A percentile compares a stretch with the other conserved stretches of the same genome.
Conservation (phyloP, 306 rosid genomes). For the Luffa aegyptiaca region DNA sequence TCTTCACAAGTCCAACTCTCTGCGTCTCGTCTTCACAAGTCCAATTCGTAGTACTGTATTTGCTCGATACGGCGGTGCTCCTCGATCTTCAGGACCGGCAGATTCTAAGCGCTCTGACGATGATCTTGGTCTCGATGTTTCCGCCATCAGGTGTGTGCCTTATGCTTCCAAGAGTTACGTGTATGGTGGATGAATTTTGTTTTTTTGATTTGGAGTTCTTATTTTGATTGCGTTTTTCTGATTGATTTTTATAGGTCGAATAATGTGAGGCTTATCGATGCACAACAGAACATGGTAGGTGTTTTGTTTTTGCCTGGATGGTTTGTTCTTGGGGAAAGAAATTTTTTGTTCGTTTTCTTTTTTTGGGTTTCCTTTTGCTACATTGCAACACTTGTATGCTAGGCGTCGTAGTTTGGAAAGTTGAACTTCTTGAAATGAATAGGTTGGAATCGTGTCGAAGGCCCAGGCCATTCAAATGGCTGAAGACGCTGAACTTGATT, state of each 20-base stretch:
- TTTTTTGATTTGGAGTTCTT: not conserved
- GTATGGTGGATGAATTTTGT: not conserved
- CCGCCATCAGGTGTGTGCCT: conserved; percentile 38
- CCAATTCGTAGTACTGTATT: conserved; percentile 17
- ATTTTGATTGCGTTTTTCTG: conserved; percentile 5
- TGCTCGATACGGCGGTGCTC: conserved; percentile 46
- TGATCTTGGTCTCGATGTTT: conserved; percentile 51
- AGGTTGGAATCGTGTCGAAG: conserved; percentile 79
- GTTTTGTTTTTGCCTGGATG: not conserved
- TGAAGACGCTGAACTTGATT: conserved; percentile 69
- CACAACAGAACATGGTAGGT: conserved; percentile 85
- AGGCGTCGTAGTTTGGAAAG: conserved; percentile 6
- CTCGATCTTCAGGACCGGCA: conserved; percentile 28
- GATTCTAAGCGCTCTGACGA: conserved; percentile 41
- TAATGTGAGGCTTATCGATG: conserved; percentile 80
- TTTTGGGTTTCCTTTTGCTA: not conserved
- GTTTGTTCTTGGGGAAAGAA: not conserved
- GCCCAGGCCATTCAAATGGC: conserved; percentile 65
- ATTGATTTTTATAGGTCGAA: conserved; percentile 54
- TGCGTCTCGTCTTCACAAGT: conserved; percentile 21
- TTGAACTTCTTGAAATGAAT: conserved; percentile 12
- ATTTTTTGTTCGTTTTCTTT: not conserved
- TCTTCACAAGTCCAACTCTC: conserved; percentile 17
- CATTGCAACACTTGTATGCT: not conserved
- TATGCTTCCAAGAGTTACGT: not conserved